A percentile compares a stretch with the other conserved stretches of the same genome.
Evolutionary conservation across 441 rosid species (phyloP).

Genomic region (Populus hybrid): DNA sequence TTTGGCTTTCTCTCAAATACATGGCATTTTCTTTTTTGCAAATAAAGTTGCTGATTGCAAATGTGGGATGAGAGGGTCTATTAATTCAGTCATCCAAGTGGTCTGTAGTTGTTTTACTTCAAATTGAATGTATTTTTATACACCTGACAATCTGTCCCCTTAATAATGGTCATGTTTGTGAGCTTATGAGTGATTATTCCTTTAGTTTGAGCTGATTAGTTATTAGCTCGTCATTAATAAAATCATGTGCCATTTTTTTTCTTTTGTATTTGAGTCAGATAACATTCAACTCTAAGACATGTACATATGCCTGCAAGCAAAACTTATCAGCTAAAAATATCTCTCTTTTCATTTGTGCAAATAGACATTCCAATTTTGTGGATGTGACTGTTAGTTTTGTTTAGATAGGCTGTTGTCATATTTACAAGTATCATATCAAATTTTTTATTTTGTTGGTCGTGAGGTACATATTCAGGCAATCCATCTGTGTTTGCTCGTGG

Average conservation of each 20-base stretch:
- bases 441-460: neutral
- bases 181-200: neutral
- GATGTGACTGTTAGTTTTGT: neutral
- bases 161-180: neutral
- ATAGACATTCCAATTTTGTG: conserved; percentile 3
- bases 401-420: neutral
- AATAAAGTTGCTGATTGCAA: conserved; percentile 1
- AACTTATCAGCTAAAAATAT: neutral
- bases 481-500: neutral
- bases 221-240: neutral
- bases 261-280: neutral
- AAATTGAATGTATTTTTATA: neutral
- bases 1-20: neutral
- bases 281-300: neutral
- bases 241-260: neutral
- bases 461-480: neutral
- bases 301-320: neutral
- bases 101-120: neutral
- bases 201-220: neutral
- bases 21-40: neutral
- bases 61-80: conserved; percentile 1
- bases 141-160: neutral
- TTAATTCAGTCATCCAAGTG: neutral
- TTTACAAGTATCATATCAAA: neutral
- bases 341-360: neutral